Conservation (phyloP, 768 basidiomycete genomes). For the Suillus paluster region DNA sequence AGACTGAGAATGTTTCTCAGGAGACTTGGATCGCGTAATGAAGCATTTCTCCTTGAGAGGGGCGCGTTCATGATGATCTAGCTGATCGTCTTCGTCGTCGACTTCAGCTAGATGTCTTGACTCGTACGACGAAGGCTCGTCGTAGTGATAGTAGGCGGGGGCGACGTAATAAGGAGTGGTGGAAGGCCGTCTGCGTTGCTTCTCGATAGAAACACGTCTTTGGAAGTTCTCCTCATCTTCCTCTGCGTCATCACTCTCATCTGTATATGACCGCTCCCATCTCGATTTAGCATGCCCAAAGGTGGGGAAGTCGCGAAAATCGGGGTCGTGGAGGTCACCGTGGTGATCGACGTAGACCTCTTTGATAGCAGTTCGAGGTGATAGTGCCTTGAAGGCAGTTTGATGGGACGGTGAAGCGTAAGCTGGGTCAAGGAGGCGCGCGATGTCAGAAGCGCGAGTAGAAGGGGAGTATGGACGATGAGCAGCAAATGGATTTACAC, state of each 20-base stretch:
- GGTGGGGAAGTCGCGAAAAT: slow-evolving; percentile 66
- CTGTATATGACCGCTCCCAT: slow-evolving; percentile 39
- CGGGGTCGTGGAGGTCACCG: slow-evolving; percentile 70
- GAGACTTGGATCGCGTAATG: slow-evolving; percentile 22
- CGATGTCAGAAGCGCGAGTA: slow-evolving; percentile 53
- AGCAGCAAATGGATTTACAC: slow-evolving; percentile 12
- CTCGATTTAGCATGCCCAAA: slow-evolving; percentile 31
- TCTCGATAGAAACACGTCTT: slow-evolving; percentile 22
- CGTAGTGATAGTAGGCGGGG: slow-evolving; percentile 28
- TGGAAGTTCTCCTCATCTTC: slow-evolving; percentile 31
- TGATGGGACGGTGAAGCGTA: slow-evolving; percentile 46
- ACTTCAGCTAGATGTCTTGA: slow-evolving; percentile 30
- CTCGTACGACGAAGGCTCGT: slow-evolving; percentile 36
- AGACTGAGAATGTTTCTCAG: slow-evolving; percentile 19
- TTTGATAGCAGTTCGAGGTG: slow-evolving; percentile 17
- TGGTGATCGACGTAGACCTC: slow-evolving; percentile 61
- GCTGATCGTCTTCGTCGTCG: slow-evolving; percentile 27
- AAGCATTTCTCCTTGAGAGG: slow-evolving; percentile 34
- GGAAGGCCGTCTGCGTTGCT: slow-evolving; percentile 30
- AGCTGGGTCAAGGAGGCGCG: slow-evolving; percentile 67
- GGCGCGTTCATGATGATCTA: slow-evolving; percentile 17
- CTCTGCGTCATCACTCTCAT: slow-evolving; percentile 36
- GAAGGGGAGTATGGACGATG: slow-evolving; percentile 39
- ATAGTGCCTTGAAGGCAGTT: slow-evolving; percentile 28
- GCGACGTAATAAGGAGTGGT: slow-evolving; percentile 23